Base-by-base conservation (phyloP, 371 early-diverging fungal genomes). In the Mycotypha africana region DNA sequence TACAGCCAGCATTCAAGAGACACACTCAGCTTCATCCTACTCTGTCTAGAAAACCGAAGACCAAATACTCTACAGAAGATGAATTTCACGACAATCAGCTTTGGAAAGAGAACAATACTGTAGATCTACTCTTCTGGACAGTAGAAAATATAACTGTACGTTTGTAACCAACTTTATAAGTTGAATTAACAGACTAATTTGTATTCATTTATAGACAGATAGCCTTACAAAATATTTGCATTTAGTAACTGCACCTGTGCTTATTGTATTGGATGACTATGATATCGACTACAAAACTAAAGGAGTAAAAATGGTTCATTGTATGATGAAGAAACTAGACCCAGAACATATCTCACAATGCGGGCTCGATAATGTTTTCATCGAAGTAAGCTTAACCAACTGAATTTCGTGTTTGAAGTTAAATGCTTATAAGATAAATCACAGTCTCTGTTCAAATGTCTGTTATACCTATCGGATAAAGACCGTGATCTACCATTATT, bases 381-480 rank as follows among this genome's bases (percentile, higher is more conserved):
- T 60, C 12, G 72, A 70, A 58, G 70, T 61, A 55, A 44, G 15
- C 22, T 3, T 22, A 39, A n/a, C n/a, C n/a, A n/a, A n/a, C n/a
- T n/a, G n/a, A n/a, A n/a, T n/a, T n/a, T n/a, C n/a, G n/a, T n/a
- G n/a, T n/a, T n/a, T n/a, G n/a, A n/a, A n/a, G n/a, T n/a, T n/a
- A n/a, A n/a, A n/a, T n/a, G n/a, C n/a, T n/a, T n/a, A n/a, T n/a
- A n/a, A n/a, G n/a, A n/a, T n/a, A 34, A 17, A 21, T 23, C 21
- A 6, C 35, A 70, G 70, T 51, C 62, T 10, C 34, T 71, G 1
- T 71, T 65, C 42, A 56, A 56, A n/a, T 71, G 68, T 25, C 36
- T 67, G 5, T 38, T 16, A 6, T 67, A 67, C 37, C 26, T 71
- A 22, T 54, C 63, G 4, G n/a, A n/a, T n/a, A 41, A 62, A 19